Percentiles rank a stretch among this genome's conserved stretches.
Evolutionary conservation across 495 filamentous ascomycete species (phyloP).

Genomic region (Rhypophila decipiens): DNA sequence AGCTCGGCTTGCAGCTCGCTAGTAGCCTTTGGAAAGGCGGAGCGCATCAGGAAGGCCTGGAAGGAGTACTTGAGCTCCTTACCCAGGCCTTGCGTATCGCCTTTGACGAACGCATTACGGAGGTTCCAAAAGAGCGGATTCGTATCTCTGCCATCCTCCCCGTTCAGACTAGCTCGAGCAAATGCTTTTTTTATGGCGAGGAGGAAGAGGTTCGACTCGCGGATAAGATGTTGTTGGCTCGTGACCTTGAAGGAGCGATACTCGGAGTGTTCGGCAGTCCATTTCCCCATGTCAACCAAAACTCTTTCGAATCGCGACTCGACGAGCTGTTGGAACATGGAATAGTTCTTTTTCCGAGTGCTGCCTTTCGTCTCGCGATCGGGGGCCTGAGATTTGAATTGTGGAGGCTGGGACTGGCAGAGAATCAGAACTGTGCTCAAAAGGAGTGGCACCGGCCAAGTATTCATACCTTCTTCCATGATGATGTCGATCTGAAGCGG

Average conservation of each 20-base stretch:
- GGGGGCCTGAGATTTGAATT: too few species aligned
- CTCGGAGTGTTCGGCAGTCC: slow-evolving; percentile 10
- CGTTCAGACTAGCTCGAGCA: slow-evolving; percentile 21
- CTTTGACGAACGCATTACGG: slow-evolving; percentile 49
- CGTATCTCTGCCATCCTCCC: slow-evolving; percentile 23
- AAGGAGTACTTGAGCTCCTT: slow-evolving; percentile 58
- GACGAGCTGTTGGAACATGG: slow-evolving; percentile 23
- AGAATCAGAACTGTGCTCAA: background rate
- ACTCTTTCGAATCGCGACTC: slow-evolving; percentile 10
- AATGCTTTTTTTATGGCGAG: slow-evolving; percentile 28
- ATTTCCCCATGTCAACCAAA: slow-evolving; percentile 8
- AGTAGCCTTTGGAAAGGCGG: slow-evolving; percentile 25
- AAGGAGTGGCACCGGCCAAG: background rate
- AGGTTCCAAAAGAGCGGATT: slow-evolving; percentile 51
- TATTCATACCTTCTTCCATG: background rate
- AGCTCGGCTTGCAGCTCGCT: slow-evolving; percentile 52
- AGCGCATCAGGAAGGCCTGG: slow-evolving; percentile 41
- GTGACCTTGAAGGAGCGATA: slow-evolving; percentile 28
- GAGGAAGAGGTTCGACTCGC: slow-evolving; percentile 30
- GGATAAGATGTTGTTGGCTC: slow-evolving; percentile 22
- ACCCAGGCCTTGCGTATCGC: slow-evolving; percentile 41
- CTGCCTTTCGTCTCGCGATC: too few species aligned
- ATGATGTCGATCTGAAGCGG: background rate
- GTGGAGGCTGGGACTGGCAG: too few species aligned
- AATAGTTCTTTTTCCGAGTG: slow-evolving; percentile 14